phyloP scores from a whole-genome alignment of 805 yeast species.

The Saturnispora ahearnii region DNA sequence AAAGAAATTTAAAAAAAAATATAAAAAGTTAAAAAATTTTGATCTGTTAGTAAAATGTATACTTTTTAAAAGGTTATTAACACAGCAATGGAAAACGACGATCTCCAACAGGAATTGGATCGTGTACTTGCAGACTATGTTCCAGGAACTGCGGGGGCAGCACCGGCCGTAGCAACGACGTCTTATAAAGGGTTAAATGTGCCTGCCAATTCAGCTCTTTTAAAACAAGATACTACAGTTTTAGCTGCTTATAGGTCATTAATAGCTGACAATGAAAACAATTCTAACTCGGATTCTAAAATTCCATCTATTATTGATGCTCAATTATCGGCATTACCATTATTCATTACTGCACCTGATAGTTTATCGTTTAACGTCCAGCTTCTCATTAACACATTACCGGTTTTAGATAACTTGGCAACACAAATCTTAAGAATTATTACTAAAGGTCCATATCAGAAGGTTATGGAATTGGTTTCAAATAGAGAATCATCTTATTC shows the following conservation, averaged over 20 bases:
- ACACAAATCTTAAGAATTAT: constrained; percentile 70
- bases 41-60: background rate
- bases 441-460: constrained; percentile 67
- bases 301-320: constrained; percentile 29
- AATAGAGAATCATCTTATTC: constrained; percentile 52
- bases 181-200: constrained; percentile 25
- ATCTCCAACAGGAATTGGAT: constrained; percentile 8
- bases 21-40: background rate
- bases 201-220: constrained; percentile 29
- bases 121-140: constrained; percentile 9
- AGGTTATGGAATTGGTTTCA: constrained; percentile 60
- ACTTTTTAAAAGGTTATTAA: background rate
- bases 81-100: constrained; percentile 6
- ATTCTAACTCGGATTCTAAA: constrained; percentile 8
- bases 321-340: constrained; percentile 53
- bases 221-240: constrained; percentile 21
- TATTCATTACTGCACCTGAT: constrained; percentile 48
- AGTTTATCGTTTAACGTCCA: constrained; percentile 54
- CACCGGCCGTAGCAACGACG: constrained; percentile 2
- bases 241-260: constrained; percentile 23
- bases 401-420: constrained; percentile 72
- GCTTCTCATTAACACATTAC: constrained; percentile 56
- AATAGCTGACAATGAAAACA: constrained; percentile 14
- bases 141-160: constrained; percentile 2
- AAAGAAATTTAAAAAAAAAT: background rate